These are phyloP conservation scores for Thuja plicata DNA, from an alignment of 83 land plant species.

Conservation along the genomic window DNA sequence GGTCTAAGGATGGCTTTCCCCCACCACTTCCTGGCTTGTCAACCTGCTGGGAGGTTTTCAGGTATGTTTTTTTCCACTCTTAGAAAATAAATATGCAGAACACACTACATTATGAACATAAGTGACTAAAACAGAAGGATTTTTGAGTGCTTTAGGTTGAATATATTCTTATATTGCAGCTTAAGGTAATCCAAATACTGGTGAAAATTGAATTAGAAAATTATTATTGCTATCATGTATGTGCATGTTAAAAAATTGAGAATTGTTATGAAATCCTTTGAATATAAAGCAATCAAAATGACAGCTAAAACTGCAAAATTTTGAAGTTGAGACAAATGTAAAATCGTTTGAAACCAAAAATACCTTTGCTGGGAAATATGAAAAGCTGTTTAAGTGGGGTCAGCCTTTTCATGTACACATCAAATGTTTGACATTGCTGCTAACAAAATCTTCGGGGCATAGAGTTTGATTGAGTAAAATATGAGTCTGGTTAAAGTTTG, in stretches of 20 bases:
- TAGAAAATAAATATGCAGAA: neutral
- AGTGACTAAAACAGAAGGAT: neutral
- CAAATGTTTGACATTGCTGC: neutral
- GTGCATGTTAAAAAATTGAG: neutral
- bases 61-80: slow-evolving; percentile 24
- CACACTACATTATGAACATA: neutral
- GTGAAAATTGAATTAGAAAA: neutral
- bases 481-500: neutral
- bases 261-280: neutral
- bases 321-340: neutral
- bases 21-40: slow-evolving; percentile 28
- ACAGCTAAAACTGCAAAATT: neutral
- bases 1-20: slow-evolving; percentile 52
- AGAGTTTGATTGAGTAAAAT: neutral
- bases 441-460: neutral
- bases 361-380: neutral
- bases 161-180: too few species aligned
- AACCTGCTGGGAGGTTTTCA: slow-evolving; percentile 76
- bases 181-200: too few species aligned
- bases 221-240: neutral
- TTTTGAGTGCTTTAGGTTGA: neutral
- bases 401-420: neutral
- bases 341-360: neutral
- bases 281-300: neutral
- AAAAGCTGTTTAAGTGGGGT: neutral